Evolutionary conservation across 768 basidiomycete genomes (phyloP).

Genomic region (Cubamyces lactineus): DNA sequence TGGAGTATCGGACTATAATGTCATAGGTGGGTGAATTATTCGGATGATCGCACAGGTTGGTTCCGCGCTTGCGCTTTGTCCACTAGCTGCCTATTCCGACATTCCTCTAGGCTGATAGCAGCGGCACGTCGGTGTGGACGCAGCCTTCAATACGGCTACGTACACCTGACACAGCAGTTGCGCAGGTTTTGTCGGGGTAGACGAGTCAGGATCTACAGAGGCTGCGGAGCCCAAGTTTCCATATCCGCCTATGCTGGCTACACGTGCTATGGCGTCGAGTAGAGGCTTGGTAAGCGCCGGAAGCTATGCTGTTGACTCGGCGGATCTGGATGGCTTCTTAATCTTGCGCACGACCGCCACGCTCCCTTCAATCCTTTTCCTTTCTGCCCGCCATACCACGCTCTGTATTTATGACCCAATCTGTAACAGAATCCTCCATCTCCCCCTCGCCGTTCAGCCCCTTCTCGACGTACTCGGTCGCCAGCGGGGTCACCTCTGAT

Average conservation of each 20-base stretch:
- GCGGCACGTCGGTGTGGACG: background rate
- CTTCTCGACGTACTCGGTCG: slow-evolving; percentile 38
- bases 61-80: background rate
- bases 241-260: background rate
- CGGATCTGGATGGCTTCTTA: slow-evolving; percentile 2
- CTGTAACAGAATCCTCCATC: slow-evolving; percentile 40
- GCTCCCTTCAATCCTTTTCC: slow-evolving; percentile 14
- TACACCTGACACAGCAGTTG: background rate
- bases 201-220: background rate
- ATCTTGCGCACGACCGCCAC: slow-evolving; percentile 18
- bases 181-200: background rate
- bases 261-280: slow-evolving; percentile 17
- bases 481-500: slow-evolving; percentile 42
- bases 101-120: background rate
- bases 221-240: slow-evolving; percentile 7
- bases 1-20: background rate
- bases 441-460: slow-evolving; percentile 44
- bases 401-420: slow-evolving; percentile 33
- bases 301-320: slow-evolving; percentile 20
- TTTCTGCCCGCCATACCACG: slow-evolving; percentile 4
- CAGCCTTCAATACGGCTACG: background rate
- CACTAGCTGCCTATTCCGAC: background rate
- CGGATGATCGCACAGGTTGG: background rate
- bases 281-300: slow-evolving; percentile 12
- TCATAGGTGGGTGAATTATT: slow-evolving; percentile 1